phyloP scores from a whole-genome alignment of 768 basidiomycete genomes.

The Boletus tomentosulus region DNA sequence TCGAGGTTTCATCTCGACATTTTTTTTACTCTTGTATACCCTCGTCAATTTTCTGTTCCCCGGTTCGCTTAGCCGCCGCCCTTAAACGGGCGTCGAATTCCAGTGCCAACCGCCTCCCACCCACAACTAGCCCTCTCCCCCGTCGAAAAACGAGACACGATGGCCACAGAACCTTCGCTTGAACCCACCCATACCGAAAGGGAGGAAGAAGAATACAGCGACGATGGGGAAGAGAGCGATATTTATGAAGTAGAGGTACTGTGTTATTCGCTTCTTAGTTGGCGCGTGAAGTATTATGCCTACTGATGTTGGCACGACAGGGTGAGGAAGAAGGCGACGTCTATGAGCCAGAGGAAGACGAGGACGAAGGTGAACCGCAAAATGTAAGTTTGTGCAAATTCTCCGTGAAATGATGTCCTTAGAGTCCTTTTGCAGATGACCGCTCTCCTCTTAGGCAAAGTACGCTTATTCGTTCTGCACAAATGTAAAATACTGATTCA shows the following conservation, averaged over 20 bases:
- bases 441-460: constrained; percentile 20
- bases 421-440: constrained; percentile 19
- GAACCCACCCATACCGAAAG: constrained; percentile 4
- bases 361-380: constrained; percentile 12
- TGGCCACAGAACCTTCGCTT: constrained; percentile 19
- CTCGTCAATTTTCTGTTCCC: constrained; percentile 3
- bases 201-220: constrained; percentile 5
- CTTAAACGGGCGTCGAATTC: constrained; percentile 6
- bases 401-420: background rate
- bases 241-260: constrained; percentile 25
- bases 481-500: background rate
- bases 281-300: background rate
- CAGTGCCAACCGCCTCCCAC: constrained; percentile 7
- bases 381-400: constrained; percentile 11
- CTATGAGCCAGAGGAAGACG: constrained; percentile 13
- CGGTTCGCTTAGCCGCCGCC: constrained; percentile 11
- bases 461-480: background rate
- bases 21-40: background rate
- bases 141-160: constrained; percentile 5
- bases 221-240: constrained; percentile 28
- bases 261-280: background rate
- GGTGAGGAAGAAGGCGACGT: constrained; percentile 14
- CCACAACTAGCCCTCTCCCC: background rate
- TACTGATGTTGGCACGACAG: constrained; percentile 5
- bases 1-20: background rate